Base-by-base conservation (phyloP, 169 alveolate species). In the Eimeria falciformis region DNA sequence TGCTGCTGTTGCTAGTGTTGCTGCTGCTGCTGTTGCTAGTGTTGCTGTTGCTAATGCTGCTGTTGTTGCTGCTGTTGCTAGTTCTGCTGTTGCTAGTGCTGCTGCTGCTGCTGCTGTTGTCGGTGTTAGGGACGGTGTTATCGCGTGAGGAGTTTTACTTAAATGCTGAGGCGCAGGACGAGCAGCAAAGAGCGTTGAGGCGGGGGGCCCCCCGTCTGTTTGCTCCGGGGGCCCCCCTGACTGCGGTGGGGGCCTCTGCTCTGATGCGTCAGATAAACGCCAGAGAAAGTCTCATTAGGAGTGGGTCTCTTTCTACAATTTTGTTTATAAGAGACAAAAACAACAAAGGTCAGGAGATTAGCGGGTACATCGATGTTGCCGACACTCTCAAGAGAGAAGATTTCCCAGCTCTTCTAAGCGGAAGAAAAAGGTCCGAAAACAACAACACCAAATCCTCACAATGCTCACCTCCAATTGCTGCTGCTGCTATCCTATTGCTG, bases 361-460 rank as follows among this genome's bases (percentile, higher is more conserved):
- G 97, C 77, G 98, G 98, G 21, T 96, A 97, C 95, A 97, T 97
- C 37, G 99, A 97, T 94, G 96, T 96, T 88, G 97, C 98, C 23
- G 98, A 97, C 84, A 91, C 98, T 55, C 94, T 97, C 73, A 97
- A 96, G 93, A 96, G 96, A 25, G 98, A 97, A 73, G 96, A 97
- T 92, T 97, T 97, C 93, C 97, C 95, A 91, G 96, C 95, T 5
- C 95, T 96, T 92, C 96, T 96, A 77, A 96, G 94, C 81, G 95
- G 89, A 50, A 95, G 96, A 46, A 96, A 95, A 89, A 95, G 94
- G 58, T n/a, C n/a, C n/a, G n/a, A n/a, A n/a, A n/a, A n/a, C n/a
- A n/a, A n/a, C n/a, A n/a, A n/a, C n/a, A n/a, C n/a, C n/a, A n/a
- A n/a, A n/a, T n/a, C n/a, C n/a, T n/a, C n/a, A n/a, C n/a, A n/a